Percentiles rank a stretch among this genome's conserved stretches.
phyloP scores from a whole-genome alignment of 805 yeast genomes.

The Peterozyma xylosa region DNA sequence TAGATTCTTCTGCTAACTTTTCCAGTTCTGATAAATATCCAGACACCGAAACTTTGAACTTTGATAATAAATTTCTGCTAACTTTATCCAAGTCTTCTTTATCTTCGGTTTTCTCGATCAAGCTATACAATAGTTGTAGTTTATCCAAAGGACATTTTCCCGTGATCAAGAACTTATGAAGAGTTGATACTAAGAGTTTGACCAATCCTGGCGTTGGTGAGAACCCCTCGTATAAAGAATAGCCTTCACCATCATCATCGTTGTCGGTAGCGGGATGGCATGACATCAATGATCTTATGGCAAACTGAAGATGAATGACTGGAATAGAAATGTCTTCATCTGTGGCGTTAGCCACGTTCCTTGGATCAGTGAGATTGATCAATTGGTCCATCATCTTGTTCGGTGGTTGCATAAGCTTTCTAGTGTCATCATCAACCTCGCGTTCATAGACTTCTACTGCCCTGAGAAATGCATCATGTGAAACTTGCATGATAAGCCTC shows the following conservation, averaged over 20 bases:
- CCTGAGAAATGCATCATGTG: constrained; percentile 59
- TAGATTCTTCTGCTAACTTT: no score
- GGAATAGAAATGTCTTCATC: constrained; percentile 33
- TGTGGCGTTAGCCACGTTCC: constrained; percentile 43
- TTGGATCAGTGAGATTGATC: constrained; percentile 81
- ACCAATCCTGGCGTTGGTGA: no score
- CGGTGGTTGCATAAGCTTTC: constrained; percentile 30
- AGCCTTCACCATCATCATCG: not conserved
- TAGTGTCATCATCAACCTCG: constrained; percentile 23
- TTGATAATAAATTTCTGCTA: constrained; percentile 18
- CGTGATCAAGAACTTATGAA: constrained; percentile 42
- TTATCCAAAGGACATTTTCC: constrained; percentile 7
- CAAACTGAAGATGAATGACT: constrained; percentile 48
- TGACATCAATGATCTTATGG: constrained; percentile 16
- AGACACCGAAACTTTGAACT: constrained; percentile 11
- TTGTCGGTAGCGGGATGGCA: not conserved
- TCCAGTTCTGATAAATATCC: no score
- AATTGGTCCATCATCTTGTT: constrained; percentile 59
- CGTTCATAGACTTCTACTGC: constrained; percentile 34
- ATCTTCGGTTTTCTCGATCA: constrained; percentile 14
- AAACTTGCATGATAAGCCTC: constrained; percentile 50
- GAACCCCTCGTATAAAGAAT: not conserved
- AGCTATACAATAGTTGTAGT: constrained; percentile 11
- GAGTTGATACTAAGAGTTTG: constrained; percentile 42
- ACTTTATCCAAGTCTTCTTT: constrained; percentile 16